Percentiles rank a stretch among this genome's conserved stretches.
Evolutionary conservation across 2,329 filamentous ascomycete species (phyloP).

Genomic region (Dactylellina parvicollis): DNA sequence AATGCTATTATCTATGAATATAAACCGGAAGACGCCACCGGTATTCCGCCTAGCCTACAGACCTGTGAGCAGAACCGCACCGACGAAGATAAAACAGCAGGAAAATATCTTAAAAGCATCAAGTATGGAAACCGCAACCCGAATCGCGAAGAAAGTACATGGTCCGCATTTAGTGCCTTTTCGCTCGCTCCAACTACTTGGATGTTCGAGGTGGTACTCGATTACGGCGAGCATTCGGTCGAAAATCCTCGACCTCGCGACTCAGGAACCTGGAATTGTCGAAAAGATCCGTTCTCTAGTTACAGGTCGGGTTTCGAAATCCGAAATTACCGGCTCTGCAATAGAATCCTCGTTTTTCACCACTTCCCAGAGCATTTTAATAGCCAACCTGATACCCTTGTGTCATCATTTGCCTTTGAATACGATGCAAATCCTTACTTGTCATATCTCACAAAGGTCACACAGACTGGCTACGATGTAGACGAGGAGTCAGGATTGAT

Average conservation of each 20-base stretch:
- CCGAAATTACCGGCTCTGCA: slow-evolving; percentile 55
- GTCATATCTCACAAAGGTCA: background rate
- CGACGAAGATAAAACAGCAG: background rate
- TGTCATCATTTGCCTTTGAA: background rate
- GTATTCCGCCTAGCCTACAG: slow-evolving; percentile 18
- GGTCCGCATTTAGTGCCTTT: background rate
- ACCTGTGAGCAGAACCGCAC: background rate
- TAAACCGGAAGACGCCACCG: slow-evolving; percentile 54
- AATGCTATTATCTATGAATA: slow-evolving; percentile 56
- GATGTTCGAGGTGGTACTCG: slow-evolving; percentile 58
- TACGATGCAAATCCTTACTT: slow-evolving; percentile 9
- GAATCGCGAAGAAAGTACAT: background rate
- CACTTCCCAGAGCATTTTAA: background rate
- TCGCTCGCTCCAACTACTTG: background rate
- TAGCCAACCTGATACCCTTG: background rate
- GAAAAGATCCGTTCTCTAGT: slow-evolving; percentile 60
- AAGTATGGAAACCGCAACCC: slow-evolving; percentile 55
- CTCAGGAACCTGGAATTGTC: slow-evolving; percentile 32
- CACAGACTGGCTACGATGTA: background rate
- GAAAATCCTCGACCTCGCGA: slow-evolving; percentile 51
- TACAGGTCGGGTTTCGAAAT: slow-evolving; percentile 59
- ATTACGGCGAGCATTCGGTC: slow-evolving; percentile 60
- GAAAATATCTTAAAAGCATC: slow-evolving; percentile 53
- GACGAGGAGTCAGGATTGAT: too few relatives aligned
- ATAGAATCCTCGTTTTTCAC: slow-evolving; percentile 5